phyloP scores from a whole-genome alignment of 345 rosid species.

The Eucalyptus curtisii region DNA sequence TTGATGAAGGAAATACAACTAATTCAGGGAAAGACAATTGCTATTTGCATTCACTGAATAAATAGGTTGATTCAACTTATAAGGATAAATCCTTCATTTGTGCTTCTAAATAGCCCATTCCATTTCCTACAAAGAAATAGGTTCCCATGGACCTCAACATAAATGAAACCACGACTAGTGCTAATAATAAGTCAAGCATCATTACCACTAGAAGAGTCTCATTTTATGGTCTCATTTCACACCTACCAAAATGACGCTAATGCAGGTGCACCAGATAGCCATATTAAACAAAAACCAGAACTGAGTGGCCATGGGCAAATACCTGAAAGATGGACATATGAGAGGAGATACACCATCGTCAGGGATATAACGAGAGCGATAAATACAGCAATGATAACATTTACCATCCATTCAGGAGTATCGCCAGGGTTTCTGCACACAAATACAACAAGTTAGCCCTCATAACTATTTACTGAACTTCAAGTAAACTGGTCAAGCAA shows the following conservation, averaged over 20 bases:
- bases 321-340: constrained; percentile 93
- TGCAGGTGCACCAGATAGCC: neutral
- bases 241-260: neutral
- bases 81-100: neutral
- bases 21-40: neutral
- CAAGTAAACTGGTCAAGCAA: neutral
- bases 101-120: neutral
- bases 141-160: neutral
- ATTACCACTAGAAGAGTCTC: neutral
- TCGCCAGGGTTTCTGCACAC: constrained; percentile 69
- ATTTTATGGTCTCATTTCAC: neutral
- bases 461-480: neutral
- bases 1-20: neutral
- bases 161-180: neutral
- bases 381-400: constrained; percentile 28
- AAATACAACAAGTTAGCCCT: neutral
- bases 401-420: constrained; percentile 89
- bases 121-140: neutral
- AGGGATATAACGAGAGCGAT: constrained; percentile 57
- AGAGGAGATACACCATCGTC: constrained; percentile 68
- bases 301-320: neutral
- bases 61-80: neutral
- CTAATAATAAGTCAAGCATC: neutral
- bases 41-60: neutral
- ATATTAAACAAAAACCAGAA: neutral